Percentiles rank a stretch among this genome's conserved stretches.
Evolutionary conservation across 108 stramenopile species (phyloP).

Genomic region (Skeletonema grethae): DNA sequence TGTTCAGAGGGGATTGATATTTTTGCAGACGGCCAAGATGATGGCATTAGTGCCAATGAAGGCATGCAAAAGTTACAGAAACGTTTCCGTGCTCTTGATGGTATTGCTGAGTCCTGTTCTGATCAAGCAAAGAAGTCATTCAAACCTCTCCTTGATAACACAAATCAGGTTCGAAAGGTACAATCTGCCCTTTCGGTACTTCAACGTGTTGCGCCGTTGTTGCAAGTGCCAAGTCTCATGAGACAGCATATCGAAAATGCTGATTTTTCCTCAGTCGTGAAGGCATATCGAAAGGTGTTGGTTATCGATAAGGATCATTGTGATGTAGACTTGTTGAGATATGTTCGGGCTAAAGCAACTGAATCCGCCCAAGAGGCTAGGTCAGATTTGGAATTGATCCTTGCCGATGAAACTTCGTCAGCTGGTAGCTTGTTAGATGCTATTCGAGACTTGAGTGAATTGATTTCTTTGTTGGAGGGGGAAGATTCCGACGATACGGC

Average conservation of each 20-base stretch:
- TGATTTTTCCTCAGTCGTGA: constrained; percentile 79
- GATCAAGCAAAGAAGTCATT: constrained; percentile 86
- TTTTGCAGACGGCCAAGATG: constrained; percentile 51
- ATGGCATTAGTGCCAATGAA: constrained; percentile 30
- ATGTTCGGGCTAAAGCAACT: constrained; percentile 78
- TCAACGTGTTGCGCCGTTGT: constrained; percentile 77
- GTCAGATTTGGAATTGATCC: constrained; percentile 69
- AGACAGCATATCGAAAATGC: constrained; percentile 87
- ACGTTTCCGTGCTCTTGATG: constrained; percentile 75
- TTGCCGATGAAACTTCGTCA: constrained; percentile 77
- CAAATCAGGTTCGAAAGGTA: constrained; percentile 87
- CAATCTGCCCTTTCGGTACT: constrained; percentile 85
- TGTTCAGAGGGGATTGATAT: constrained; percentile 91
- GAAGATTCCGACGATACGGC: constrained; percentile 37
- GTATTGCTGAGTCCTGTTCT: constrained; percentile 68
- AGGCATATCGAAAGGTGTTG: constrained; percentile 85
- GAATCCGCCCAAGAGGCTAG: constrained; percentile 84
- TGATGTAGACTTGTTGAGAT: constrained; percentile 78
- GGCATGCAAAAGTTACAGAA: constrained; percentile 54
- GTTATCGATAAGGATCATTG: constrained; percentile 76
- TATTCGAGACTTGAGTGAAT: constrained; percentile 81
- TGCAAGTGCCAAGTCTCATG: constrained; percentile 85
- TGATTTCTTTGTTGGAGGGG: constrained; percentile 66
- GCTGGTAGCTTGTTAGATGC: constrained; percentile 71
- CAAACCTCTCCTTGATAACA: constrained; percentile 88